Base-by-base conservation (phyloP, 1,139 yeast genomes). In the Candida sp. region DNA sequence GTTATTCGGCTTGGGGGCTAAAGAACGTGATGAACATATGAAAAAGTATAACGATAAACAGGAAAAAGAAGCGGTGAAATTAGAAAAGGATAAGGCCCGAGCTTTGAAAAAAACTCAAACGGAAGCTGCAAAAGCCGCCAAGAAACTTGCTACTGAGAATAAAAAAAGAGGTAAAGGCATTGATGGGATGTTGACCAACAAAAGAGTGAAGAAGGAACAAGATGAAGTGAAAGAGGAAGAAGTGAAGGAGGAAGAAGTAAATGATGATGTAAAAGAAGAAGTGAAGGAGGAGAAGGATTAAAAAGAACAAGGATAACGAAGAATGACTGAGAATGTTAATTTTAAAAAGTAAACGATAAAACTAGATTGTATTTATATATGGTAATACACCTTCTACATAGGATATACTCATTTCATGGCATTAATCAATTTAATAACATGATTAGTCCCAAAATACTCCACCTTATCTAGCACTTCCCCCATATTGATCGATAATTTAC, bases 1-100 rank as follows among this genome's bases (percentile, higher is more conserved):
- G 44, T 64, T 91, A 44, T 75, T 77, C 38, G 70, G 68, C 30
- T 54, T 66, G 25, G 95, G 93, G 1, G 76, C 68, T 5, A 75
- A 72, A 47, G 87, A 84, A 45, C 69, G 93, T 49, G 73, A 67
- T 1, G 78, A 72, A 44, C 77, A 73, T 33, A 53, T 70, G 51
- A 69, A 70, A 51, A 73, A 73, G 54, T 73, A 62, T 45, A 71
- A 70, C 44, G 58, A 54, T 4, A 69, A 69, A 44, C 55, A 57
- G 29, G 54, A 55, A 22, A 61, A 58, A 41, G 43, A 45, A 9
- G 45, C 36, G 40, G 38, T 38, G 36, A 38, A 37, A 23, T n/a
- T 32, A 32, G 22, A 32, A 32, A 32, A 32, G 34, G 34, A 32
- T 11, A 32, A 32, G 19, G 34, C 34, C 11, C 34, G 34, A n/a